Conservation (phyloP, 2,329 filamentous ascomycete species). For the Penicillium griseofulvum region DNA sequence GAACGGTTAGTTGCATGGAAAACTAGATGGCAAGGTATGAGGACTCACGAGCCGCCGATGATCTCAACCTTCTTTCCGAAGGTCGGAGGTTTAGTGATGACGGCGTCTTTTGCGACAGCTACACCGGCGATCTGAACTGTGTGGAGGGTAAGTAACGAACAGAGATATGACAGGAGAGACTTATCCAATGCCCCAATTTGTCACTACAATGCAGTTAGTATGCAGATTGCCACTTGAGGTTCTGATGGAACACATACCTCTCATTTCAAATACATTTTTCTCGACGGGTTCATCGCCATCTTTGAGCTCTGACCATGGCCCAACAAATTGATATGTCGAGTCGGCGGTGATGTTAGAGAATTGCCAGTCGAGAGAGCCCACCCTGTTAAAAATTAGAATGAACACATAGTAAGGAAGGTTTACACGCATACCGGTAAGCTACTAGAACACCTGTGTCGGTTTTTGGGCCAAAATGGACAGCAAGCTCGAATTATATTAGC, state of each 20-base stretch:
- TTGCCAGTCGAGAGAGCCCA: slow-evolving; percentile 58
- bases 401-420: not conserved
- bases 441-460: slow-evolving; percentile 53
- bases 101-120: slow-evolving; percentile 47
- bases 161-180: too few species aligned
- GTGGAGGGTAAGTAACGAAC: slow-evolving; percentile 16
- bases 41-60: slow-evolving; percentile 43
- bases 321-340: slow-evolving; percentile 57
- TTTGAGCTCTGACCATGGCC: slow-evolving; percentile 42
- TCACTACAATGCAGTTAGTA: slow-evolving; percentile 40
- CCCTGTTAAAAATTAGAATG: slow-evolving; percentile 31
- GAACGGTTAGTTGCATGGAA: slow-evolving; percentile 44
- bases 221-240: not conserved
- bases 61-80: slow-evolving; percentile 43
- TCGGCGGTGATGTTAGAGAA: slow-evolving; percentile 60
- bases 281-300: slow-evolving; percentile 45
- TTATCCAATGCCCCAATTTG: slow-evolving; percentile 60
- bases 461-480: slow-evolving; percentile 54
- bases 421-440: slow-evolving; percentile 46
- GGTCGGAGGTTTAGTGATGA: slow-evolving; percentile 45
- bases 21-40: slow-evolving; percentile 13
- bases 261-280: slow-evolving; percentile 55
- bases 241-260: slow-evolving; percentile 28
- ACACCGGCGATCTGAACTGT: slow-evolving; percentile 55
- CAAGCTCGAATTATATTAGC: slow-evolving; percentile 34